A percentile compares a stretch with the other conserved stretches of the same genome.
Evolutionary conservation across 179 eudicot species (phyloP).

Genomic region (Sideroxylon spinosum): DNA sequence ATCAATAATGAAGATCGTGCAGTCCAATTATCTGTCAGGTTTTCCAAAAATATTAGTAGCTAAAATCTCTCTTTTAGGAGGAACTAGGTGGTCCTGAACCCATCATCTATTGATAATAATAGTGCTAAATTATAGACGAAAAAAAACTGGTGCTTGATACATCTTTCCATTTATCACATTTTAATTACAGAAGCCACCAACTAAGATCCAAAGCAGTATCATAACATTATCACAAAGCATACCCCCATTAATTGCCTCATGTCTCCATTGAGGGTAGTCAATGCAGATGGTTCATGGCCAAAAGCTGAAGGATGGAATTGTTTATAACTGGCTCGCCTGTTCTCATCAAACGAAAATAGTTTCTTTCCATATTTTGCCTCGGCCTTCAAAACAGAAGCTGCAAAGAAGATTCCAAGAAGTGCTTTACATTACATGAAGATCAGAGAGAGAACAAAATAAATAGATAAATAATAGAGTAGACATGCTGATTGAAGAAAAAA

Average conservation of each 20-base stretch:
- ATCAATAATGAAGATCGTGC: background rate
- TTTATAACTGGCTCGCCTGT: slow-evolving; percentile 65
- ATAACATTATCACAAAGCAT: slow-evolving; percentile 18
- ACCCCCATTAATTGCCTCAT: slow-evolving; percentile 53
- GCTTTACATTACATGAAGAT: background rate
- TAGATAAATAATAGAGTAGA: background rate
- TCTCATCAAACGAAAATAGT: slow-evolving; percentile 49
- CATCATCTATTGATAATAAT: no score
- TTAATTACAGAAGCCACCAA: background rate
- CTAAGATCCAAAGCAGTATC: background rate
- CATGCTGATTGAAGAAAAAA: background rate
- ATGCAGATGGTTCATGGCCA: slow-evolving; percentile 36
- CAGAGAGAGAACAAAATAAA: background rate
- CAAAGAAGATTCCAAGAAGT: slow-evolving; percentile 17
- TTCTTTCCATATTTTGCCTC: slow-evolving; percentile 58
- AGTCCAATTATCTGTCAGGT: background rate
- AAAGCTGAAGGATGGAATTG: slow-evolving; percentile 33
- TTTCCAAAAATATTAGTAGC: no score
- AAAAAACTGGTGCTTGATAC: background rate
- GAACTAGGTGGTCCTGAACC: no score
- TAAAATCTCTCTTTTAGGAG: no score
- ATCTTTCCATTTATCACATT: background rate
- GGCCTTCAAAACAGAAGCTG: slow-evolving; percentile 58
- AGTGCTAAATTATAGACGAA: no score
- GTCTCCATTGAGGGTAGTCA: slow-evolving; percentile 34